Evolutionary conservation across 176 grass and related monocot genomes (phyloP).

Genomic region (Paspalum vaginatum): DNA sequence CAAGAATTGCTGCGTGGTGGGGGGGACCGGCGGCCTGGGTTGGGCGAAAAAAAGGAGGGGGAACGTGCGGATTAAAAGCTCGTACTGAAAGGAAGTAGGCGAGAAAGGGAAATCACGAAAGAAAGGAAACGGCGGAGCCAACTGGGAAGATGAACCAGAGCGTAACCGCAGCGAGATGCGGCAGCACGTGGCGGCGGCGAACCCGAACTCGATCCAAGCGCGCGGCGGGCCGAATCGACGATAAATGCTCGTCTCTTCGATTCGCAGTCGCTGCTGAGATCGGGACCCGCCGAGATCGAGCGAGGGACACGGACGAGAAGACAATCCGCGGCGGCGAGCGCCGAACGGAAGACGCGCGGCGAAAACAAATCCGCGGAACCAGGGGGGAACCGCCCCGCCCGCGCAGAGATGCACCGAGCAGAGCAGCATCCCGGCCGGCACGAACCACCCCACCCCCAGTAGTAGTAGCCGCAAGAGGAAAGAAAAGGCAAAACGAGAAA

Average conservation of each 20-base stretch:
- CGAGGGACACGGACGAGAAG: neutral
- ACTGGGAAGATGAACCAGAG: neutral
- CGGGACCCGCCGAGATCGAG: conserved; percentile 12
- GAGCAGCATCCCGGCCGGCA: neutral
- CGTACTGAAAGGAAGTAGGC: neutral
- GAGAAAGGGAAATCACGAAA: neutral
- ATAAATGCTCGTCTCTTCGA: neutral
- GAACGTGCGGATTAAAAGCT: conserved; percentile 10
- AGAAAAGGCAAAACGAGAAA: neutral
- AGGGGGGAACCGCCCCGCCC: too few relatives aligned
- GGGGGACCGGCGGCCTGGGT: neutral
- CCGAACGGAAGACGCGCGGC: neutral
- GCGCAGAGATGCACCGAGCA: neutral
- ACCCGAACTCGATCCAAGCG: too few relatives aligned
- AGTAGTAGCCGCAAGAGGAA: neutral
- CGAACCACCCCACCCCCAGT: neutral
- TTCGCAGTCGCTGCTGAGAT: neutral
- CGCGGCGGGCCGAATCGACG: neutral
- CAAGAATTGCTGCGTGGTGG: neutral
- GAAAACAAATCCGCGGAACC: neutral
- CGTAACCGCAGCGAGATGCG: conserved; percentile 18
- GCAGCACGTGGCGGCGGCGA: neutral
- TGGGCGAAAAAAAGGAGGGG: neutral
- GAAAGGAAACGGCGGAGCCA: neutral
- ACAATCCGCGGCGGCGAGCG: too few relatives aligned